Evolutionary conservation across 371 early-diverging fungal genomes (phyloP).

Genomic region (Rhizopus sp.): DNA sequence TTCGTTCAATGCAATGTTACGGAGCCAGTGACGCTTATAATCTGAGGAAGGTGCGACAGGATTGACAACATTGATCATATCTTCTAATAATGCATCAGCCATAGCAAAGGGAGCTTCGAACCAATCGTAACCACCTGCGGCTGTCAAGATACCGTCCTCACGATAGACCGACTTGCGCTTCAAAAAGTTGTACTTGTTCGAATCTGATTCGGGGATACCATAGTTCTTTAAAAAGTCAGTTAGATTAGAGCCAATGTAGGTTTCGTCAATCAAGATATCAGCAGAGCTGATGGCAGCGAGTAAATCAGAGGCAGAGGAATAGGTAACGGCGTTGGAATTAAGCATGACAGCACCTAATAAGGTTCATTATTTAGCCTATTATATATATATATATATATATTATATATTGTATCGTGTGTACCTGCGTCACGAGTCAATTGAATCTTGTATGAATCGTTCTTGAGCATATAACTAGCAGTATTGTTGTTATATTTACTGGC

Average conservation of each 20-base stretch:
- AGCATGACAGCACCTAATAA: conserved; percentile 14
- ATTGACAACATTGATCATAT: conserved; percentile 65
- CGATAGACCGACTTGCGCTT: conserved; percentile 66
- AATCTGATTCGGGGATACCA: conserved; percentile 38
- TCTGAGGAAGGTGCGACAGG: conserved; percentile 53
- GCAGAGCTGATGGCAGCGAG: conserved; percentile 55
- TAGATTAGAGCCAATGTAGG: conserved; percentile 52
- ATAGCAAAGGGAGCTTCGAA: conserved; percentile 70
- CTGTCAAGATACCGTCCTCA: conserved; percentile 67
- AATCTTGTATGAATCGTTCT: conserved; percentile 61
- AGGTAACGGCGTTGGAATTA: conserved; percentile 27
- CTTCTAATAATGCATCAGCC: conserved; percentile 72
- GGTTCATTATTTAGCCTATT: neutral
- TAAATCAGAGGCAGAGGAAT: conserved; percentile 48
- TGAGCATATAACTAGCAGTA: conserved; percentile 65
- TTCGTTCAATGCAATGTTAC: conserved; percentile 64
- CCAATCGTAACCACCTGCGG: conserved; percentile 69
- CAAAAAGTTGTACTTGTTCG: conserved; percentile 61
- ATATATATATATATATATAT: neutral
- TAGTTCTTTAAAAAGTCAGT: conserved; percentile 56
- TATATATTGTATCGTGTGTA: conserved; percentile 8
- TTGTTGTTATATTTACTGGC: conserved; percentile 68
- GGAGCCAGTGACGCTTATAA: conserved; percentile 65
- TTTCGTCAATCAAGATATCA: conserved; percentile 77
- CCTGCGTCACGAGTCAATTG: conserved; percentile 71